A percentile compares a stretch with the other conserved stretches of the same genome.
phyloP scores from a whole-genome alignment of 768 basidiomycete species.

The Boletus edulis region DNA sequence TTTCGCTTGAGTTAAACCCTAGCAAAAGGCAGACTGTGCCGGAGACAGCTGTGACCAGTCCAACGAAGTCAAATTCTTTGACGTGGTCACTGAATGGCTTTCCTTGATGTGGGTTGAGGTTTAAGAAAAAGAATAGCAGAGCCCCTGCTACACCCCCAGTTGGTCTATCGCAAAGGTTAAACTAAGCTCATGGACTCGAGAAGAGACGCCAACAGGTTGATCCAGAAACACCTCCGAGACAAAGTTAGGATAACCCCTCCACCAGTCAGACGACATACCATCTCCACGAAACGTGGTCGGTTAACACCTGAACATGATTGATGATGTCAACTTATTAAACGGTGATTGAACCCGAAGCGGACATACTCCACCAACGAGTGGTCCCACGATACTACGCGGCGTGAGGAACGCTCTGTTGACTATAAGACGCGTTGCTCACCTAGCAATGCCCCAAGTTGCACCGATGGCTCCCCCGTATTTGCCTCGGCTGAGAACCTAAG shows the following conservation, averaged over 20 bases:
- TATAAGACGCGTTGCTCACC: conserved; percentile 16
- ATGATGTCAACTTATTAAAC: background rate
- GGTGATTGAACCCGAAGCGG: background rate
- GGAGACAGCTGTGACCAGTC: conserved; percentile 33
- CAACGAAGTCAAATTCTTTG: conserved; percentile 39
- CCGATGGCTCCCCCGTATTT: conserved; percentile 38
- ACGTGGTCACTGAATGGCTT: conserved; percentile 32
- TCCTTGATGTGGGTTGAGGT: conserved; percentile 34
- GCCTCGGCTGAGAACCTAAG: conserved; percentile 31
- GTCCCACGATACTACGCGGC: conserved; percentile 38
- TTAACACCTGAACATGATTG: conserved; percentile 28
- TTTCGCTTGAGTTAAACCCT: conserved; percentile 37
- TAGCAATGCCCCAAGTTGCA: conserved; percentile 41
- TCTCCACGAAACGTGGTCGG: conserved; percentile 38
- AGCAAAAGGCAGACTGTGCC: conserved; percentile 39
- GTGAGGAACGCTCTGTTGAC: background rate
- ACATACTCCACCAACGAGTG: conserved; percentile 39
- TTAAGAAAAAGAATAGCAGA: conserved; percentile 34
- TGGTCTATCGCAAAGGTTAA: conserved; percentile 23
- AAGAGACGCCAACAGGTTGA: conserved; percentile 30
- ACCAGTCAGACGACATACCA: conserved; percentile 28
- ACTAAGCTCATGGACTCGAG: background rate
- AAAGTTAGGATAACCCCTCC: background rate
- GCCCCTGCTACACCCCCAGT: conserved; percentile 34
- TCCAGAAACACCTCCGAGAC: conserved; percentile 34